Evolutionary conservation across 495 filamentous ascomycete species (phyloP).

Genomic region (Podospora pseudoanserina): DNA sequence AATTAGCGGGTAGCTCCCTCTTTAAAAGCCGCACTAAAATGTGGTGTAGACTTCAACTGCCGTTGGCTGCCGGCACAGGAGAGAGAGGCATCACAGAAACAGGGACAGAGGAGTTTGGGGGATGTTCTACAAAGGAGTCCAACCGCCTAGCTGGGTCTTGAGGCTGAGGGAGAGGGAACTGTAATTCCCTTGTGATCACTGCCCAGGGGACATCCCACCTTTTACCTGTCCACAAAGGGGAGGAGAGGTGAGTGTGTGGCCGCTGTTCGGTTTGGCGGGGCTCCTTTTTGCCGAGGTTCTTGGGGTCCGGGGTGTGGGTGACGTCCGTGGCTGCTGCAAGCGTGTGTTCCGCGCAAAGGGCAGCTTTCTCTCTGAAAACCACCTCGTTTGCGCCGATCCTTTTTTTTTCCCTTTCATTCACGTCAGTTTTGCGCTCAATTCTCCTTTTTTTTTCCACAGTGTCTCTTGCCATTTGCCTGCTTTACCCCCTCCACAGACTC

Average conservation of each 20-base stretch:
- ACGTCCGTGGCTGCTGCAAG: constrained; percentile 29
- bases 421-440: background rate
- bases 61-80: background rate
- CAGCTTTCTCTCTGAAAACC: background rate
- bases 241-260: background rate
- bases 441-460: background rate
- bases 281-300: constrained; percentile 35
- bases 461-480: background rate
- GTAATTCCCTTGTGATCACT: constrained; percentile 6
- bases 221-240: constrained; percentile 3
- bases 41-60: background rate
- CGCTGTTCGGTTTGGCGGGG: constrained; percentile 9
- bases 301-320: constrained; percentile 19
- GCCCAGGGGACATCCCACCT: background rate
- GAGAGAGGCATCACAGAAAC: background rate
- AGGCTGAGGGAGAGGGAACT: background rate
- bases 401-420: background rate
- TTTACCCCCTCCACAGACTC: background rate
- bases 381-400: background rate
- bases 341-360: constrained; percentile 8
- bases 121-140: background rate
- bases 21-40: background rate
- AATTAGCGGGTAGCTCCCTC: background rate
- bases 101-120: background rate
- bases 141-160: background rate